These are phyloP conservation scores for Pinus albicaulis DNA, from an alignment of 75 land plant species.

Conservation along the genomic window DNA sequence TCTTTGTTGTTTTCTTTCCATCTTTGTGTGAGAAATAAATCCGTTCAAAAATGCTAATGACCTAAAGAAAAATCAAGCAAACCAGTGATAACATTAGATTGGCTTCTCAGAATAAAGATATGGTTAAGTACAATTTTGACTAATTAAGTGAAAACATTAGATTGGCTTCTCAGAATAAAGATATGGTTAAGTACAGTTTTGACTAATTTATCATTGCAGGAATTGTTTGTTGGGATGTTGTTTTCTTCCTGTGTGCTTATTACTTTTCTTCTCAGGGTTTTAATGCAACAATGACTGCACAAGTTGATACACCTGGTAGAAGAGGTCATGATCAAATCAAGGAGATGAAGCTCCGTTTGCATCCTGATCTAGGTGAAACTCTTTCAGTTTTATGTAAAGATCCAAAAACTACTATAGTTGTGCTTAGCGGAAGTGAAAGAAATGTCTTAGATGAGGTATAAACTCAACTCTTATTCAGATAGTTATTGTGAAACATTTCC, in stretches of 20 bases:
- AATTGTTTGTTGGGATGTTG: background rate
- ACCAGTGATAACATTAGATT: too few species aligned
- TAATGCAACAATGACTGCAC: slow-evolving; percentile 43
- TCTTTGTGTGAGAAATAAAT: background rate
- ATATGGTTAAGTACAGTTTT: background rate
- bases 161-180: background rate
- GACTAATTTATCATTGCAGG: background rate
- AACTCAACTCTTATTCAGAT: background rate
- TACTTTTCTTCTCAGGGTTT: slow-evolving; percentile 29
- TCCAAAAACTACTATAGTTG: slow-evolving; percentile 45
- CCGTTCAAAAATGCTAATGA: background rate
- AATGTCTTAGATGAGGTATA: slow-evolving; percentile 43
- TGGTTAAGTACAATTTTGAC: background rate
- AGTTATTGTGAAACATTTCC: background rate
- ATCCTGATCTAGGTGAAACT: slow-evolving; percentile 24
- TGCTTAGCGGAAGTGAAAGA: slow-evolving; percentile 58
- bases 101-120: background rate
- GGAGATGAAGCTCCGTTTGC: slow-evolving; percentile 47
- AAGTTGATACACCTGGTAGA: slow-evolving; percentile 38
- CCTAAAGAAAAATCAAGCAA: too few species aligned
- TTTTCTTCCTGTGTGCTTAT: background rate
- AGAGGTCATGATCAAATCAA: slow-evolving; percentile 45
- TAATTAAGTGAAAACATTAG: too few species aligned
- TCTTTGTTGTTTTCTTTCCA: background rate
- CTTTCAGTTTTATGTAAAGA: slow-evolving; percentile 31